Percentiles rank a stretch among this genome's conserved stretches.
phyloP scores from a whole-genome alignment of 2,329 filamentous ascomycete genomes.

The Coniochaeta sp. region DNA sequence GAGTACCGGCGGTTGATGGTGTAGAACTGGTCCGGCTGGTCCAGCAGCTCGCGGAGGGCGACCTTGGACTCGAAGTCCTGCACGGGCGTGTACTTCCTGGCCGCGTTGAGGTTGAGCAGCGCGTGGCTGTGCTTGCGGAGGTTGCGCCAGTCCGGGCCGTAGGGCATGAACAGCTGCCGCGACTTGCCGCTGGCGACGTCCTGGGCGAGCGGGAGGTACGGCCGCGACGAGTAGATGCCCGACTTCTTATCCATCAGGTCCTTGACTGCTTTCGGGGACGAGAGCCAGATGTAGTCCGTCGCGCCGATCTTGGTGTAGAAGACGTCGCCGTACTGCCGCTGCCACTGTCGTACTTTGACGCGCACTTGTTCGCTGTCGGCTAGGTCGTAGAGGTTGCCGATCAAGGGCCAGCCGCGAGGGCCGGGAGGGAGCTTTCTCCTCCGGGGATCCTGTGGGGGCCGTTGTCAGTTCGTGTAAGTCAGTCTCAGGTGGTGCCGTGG shows the following conservation, averaged over 20 bases:
- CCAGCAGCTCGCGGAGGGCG: slow-evolving; percentile 24
- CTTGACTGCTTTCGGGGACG: slow-evolving; percentile 15
- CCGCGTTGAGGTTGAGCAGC: slow-evolving; percentile 16
- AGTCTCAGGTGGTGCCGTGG: neutral
- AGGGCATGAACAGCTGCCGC: slow-evolving; percentile 18
- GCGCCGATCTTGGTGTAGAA: slow-evolving; percentile 32
- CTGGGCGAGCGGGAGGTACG: slow-evolving; percentile 6
- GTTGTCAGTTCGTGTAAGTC: neutral
- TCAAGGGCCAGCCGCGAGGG: neutral
- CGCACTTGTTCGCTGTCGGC: neutral
- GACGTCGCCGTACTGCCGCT: slow-evolving; percentile 24
- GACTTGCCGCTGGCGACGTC: slow-evolving; percentile 20
- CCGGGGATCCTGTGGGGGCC: neutral
- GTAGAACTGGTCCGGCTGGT: slow-evolving; percentile 24
- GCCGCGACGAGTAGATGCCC: slow-evolving; percentile 8
- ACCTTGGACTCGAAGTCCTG: slow-evolving; percentile 24
- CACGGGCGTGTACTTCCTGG: slow-evolving; percentile 16
- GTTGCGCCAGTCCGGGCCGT: slow-evolving; percentile 17
- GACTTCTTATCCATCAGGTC: slow-evolving; percentile 13
- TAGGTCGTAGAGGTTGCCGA: neutral
- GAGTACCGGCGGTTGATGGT: slow-evolving; percentile 32
- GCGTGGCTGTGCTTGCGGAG: slow-evolving; percentile 19
- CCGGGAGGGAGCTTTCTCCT: neutral
- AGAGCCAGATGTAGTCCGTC: slow-evolving; percentile 30
- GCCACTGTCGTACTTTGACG: neutral